Evolutionary conservation across 371 early-diverging fungal genomes (phyloP).

Genomic region (Astathelohania contejeani): DNA sequence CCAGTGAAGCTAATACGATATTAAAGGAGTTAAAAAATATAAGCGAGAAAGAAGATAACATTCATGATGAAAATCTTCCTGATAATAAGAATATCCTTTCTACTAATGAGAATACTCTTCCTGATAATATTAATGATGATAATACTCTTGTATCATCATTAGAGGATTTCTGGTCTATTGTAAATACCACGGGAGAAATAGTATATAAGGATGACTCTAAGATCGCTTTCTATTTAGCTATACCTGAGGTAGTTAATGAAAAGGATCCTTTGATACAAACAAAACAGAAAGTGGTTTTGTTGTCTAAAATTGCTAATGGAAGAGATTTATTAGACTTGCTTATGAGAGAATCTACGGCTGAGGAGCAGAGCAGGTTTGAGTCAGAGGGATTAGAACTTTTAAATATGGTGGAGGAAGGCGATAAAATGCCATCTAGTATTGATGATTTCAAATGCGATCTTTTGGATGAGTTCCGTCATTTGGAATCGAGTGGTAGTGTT

Average conservation of each 20-base stretch:
- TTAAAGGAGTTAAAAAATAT: not conserved
- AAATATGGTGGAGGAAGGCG: not conserved
- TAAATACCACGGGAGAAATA: too few species aligned
- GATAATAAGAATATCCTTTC: too few species aligned
- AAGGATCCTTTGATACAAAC: not conserved
- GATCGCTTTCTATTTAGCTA: too few species aligned
- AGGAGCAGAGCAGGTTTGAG: slow-evolving; percentile 8
- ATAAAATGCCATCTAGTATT: not conserved
- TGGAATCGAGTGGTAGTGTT: slow-evolving; percentile 24
- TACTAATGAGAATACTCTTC: too few species aligned
- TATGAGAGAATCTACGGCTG: slow-evolving; percentile 3
- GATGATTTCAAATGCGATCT: not conserved
- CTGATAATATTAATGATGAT: too few species aligned
- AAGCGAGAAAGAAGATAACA: not conserved
- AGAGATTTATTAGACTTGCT: not conserved
- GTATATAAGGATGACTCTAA: too few species aligned
- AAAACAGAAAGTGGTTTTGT: not conserved
- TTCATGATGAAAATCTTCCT: too few species aligned
- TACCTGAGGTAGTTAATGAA: not conserved
- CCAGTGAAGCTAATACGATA: not conserved
- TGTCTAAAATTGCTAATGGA: not conserved
- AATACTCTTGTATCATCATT: too few species aligned
- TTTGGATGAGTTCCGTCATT: slow-evolving; percentile 28
- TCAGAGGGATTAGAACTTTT: not conserved
- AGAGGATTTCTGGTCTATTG: too few species aligned